Evolutionary conservation across 1,284 basidiomycete species (phyloP).

Genomic region (Pseudomicrostroma phylloplanum): DNA sequence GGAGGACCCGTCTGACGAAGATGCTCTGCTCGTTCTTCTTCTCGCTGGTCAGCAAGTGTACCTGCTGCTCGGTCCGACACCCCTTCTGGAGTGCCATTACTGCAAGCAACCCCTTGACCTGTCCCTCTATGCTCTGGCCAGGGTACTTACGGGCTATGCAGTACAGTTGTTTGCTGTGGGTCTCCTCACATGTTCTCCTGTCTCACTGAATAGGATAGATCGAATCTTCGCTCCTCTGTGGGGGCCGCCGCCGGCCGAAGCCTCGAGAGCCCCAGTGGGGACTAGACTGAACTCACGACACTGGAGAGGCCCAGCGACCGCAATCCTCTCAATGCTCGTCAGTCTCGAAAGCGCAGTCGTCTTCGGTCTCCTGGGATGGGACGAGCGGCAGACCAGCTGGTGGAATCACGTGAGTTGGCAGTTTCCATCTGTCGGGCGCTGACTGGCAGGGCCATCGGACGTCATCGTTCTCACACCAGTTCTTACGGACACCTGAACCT

Average conservation of each 20-base stretch:
- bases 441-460: too few relatives aligned
- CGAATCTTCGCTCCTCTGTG: neutral
- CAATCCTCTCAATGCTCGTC: neutral
- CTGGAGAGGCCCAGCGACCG: neutral
- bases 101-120: neutral
- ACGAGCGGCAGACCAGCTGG: neutral
- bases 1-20: neutral
- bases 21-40: neutral
- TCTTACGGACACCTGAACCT: neutral
- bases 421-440: too few relatives aligned
- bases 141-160: neutral
- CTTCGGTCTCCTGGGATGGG: neutral
- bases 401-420: conserved; percentile 4
- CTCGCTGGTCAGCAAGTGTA: conserved; percentile 2
- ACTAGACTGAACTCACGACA: neutral
- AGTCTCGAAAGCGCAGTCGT: neutral
- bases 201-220: neutral
- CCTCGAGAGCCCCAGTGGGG: neutral
- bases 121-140: neutral
- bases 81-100: conserved; percentile 1
- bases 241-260: neutral
- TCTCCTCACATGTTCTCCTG: neutral
- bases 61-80: neutral
- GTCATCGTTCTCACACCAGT: neutral
- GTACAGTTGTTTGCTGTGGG: neutral